Evolutionary conservation across 176 grass and related monocot genomes (phyloP).

Genomic region (Saccharum spontaneum): DNA sequence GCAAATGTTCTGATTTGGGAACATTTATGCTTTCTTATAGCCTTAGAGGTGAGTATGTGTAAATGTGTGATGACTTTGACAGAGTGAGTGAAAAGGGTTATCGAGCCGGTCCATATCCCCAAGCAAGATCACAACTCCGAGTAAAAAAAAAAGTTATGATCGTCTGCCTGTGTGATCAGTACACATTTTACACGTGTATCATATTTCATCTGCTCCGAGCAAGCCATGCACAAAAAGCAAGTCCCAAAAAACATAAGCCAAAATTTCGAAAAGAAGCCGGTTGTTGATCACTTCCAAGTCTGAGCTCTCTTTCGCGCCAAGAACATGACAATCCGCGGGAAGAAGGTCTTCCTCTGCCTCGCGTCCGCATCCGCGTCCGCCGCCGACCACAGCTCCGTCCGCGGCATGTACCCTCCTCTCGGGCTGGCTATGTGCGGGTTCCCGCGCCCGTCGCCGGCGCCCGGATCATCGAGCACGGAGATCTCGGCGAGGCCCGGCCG

Average conservation of each 20-base stretch:
- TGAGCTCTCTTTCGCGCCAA: slow-evolving; percentile 69
- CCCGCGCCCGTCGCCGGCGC: neutral
- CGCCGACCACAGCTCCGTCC: slow-evolving; percentile 6
- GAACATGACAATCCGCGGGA: slow-evolving; percentile 70
- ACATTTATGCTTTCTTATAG: too few relatives aligned
- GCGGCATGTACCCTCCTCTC: slow-evolving; percentile 43
- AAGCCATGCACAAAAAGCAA: neutral
- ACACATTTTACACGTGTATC: slow-evolving; percentile 19
- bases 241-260: neutral
- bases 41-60: too few relatives aligned
- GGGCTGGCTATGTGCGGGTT: slow-evolving; percentile 54
- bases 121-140: neutral
- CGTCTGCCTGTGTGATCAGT: neutral
- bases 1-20: too few relatives aligned
- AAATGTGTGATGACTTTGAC: too few relatives aligned
- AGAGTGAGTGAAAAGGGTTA: too few relatives aligned
- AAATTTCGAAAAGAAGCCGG: neutral
- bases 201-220: neutral
- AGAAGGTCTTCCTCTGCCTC: slow-evolving; percentile 50
- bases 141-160: neutral
- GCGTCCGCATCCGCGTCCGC: neutral
- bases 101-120: neutral
- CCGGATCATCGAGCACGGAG: slow-evolving; percentile 23
- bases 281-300: slow-evolving; percentile 37
- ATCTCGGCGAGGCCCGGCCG: slow-evolving; percentile 51